Conservation (phyloP, 2,329 filamentous ascomycete species). For the Akanthomyces dipterigenus region DNA sequence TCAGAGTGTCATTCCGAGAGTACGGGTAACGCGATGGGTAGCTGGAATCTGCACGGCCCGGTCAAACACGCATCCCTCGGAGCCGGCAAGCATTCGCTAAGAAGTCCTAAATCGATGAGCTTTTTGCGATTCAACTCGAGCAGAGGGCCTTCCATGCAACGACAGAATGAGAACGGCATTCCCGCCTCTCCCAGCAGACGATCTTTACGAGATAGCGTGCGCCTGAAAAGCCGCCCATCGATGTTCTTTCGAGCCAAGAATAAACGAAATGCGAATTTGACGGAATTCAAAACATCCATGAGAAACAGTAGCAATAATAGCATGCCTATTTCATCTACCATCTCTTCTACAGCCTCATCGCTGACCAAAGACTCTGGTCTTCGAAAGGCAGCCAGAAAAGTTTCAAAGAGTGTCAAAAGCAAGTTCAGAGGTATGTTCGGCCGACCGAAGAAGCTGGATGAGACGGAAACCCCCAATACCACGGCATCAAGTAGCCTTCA, state of each 20-base stretch:
- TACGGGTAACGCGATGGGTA: not conserved
- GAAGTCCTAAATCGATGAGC: slow-evolving; percentile 49
- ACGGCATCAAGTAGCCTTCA: slow-evolving; percentile 25
- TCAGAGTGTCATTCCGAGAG: not conserved
- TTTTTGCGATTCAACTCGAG: slow-evolving; percentile 30
- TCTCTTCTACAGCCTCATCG: slow-evolving; percentile 20
- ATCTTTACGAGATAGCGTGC: slow-evolving; percentile 14
- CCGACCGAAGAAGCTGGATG: slow-evolving; percentile 19
- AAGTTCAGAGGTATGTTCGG: slow-evolving; percentile 45
- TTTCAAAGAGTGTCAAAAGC: slow-evolving; percentile 54
- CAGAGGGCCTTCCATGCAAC: not conserved
- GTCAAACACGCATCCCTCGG: not conserved
- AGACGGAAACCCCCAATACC: slow-evolving; percentile 14
- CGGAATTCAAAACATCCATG: slow-evolving; percentile 42
- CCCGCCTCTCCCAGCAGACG: slow-evolving; percentile 2
- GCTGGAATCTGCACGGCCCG: not conserved
- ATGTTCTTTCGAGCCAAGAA: slow-evolving; percentile 35
- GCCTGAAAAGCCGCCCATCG: slow-evolving; percentile 36
- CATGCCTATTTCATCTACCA: slow-evolving; percentile 26
- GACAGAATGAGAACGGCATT: not conserved
- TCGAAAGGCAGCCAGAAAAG: slow-evolving; percentile 50
- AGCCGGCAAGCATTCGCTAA: slow-evolving; percentile 21
- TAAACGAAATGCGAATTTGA: slow-evolving; percentile 26
- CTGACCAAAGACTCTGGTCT: slow-evolving; percentile 28
- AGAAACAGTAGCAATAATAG: slow-evolving; percentile 38